Percentiles rank a stretch among this genome's conserved stretches.
Evolutionary conservation across 495 filamentous ascomycete genomes (phyloP).

Genomic region (Xylaria venustula): DNA sequence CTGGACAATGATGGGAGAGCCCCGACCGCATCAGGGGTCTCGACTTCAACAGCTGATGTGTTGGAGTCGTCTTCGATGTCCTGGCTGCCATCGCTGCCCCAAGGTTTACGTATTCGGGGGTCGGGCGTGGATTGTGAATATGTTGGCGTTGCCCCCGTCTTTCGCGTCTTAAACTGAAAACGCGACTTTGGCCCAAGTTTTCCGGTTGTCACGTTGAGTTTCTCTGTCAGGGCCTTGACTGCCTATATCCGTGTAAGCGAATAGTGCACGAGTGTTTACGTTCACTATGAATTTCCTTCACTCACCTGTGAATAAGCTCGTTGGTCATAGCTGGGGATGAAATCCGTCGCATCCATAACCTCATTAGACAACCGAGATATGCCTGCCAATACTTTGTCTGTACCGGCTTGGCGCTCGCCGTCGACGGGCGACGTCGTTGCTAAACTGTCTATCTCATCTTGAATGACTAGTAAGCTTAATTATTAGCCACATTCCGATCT

Average conservation of each 20-base stretch:
- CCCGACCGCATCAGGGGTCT: conserved; percentile 32
- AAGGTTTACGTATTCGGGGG: conserved; percentile 16
- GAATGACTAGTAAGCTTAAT: conserved; percentile 30
- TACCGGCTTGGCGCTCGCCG: conserved; percentile 46
- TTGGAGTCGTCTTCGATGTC: conserved; percentile 10
- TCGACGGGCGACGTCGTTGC: conserved; percentile 31
- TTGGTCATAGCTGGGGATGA: conserved; percentile 46
- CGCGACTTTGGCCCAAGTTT: conserved; percentile 41
- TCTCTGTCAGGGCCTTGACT: conserved; percentile 42
- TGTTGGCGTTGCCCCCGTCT: conserved; percentile 9
- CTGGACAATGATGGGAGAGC: conserved; percentile 23
- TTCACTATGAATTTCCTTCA: neutral
- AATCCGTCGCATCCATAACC: conserved; percentile 44
- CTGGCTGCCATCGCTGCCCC: conserved; percentile 18
- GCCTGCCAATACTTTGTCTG: conserved; percentile 41
- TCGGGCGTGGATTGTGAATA: conserved; percentile 10
- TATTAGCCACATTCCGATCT: neutral
- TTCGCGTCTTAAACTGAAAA: conserved; percentile 47
- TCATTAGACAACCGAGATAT: conserved; percentile 44
- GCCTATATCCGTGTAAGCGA: conserved; percentile 24
- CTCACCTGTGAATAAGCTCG: conserved; percentile 39
- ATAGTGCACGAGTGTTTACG: neutral
- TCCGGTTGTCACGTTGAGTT: conserved; percentile 41
- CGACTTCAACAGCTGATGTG: conserved; percentile 19
- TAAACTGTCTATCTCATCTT: conserved; percentile 41